Evolutionary conservation across 495 filamentous ascomycete genomes (phyloP), one percentile per base, ranked within the genome.

Genomic region (Mytilinidion resinicola): DNA sequence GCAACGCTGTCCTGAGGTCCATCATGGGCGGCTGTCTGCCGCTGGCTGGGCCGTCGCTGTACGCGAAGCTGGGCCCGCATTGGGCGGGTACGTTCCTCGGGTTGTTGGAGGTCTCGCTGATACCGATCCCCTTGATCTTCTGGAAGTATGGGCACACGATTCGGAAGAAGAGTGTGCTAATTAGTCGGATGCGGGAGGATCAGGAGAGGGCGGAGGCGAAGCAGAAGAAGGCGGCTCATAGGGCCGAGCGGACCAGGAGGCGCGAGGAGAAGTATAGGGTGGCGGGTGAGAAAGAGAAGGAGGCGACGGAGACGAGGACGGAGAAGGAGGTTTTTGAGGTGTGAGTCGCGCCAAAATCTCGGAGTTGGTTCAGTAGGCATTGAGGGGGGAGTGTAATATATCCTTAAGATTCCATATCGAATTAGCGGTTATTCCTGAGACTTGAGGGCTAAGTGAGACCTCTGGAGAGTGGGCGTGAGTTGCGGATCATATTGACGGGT

Each of bases 111-210:
- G 77, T 85, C 9, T 67, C 75, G 5, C 75, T 89, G 61, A 82
- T 91, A 15, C 89, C 89, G 0, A 91, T 95, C 60, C 89, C 89
- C 0, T 78, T 90, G 51, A 72, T 86, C 9, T 93, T 95, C 65
- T 95, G 89, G 59, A 78, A 76, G 38, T 91, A 87, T 63, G 89
- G 89, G 0, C 76, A 82, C 19, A 77, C 71, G 62, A 90, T 95
- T 48, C 76, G 90, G 15, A 75, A 70, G 53, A 82, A 74, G 65
- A 89, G 85, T 55, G 73, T 74, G 9, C 72, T 92, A 19, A 89
- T 95, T 53, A 69, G 77, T 57, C 70, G 74, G 48, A 84, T 95
- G 82, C 78, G 85, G 58, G 84, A 83, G 67, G 87, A 92, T 57
- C 79, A 81, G 68, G 81, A 77, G 61, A 82, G 73, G 69, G 67